Base-by-base conservation (phyloP, 208 protist species). In the Acanthamoeba lenticulata region DNA sequence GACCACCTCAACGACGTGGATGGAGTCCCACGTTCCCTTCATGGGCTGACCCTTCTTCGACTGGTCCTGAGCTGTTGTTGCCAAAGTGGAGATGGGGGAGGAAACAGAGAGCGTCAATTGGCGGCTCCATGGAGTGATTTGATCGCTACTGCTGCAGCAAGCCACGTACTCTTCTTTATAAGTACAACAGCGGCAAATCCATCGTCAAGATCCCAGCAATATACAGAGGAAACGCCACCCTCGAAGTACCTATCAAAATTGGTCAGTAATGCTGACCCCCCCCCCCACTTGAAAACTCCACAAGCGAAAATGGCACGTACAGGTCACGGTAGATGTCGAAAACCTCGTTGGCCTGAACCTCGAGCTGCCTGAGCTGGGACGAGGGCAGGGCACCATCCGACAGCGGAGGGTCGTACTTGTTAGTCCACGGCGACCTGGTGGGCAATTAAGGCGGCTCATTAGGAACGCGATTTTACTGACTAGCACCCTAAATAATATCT, bases 11-110 rank as follows among this genome's bases (percentile, higher is more conserved):
- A 98, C 74, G 36, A 98, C 97, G 91, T 98, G 97, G 62, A 98
- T 98, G 44, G 96, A 96, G 92, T 98, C 97, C 97, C 97, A 98
- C n/a, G 94, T 96, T 65, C 98, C 98, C 94, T 97, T 97, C 67
- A 98, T 96, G 77, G 94, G 93, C 95, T 96, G 94, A 69, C 94
- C 95, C 72, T 97, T 98, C 45, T 95, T 94, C 6, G 95, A 96
- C 89, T 97, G 94, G 88, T 97, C 96, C 69, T 97, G 95, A 60
- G 90, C 96, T 97, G 91, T 52, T 32, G 19, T 15, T 24, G 40
- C n/a, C n/a, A n/a, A n/a, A n/a, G n/a, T n/a, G n/a, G n/a, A n/a
- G n/a, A n/a, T n/a, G 83, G 13, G 45, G n/a, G 32, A 27, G 47
- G 40, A 89, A 13, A 72, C 69, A 42, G 32, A 72, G 27, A 88